Percentiles rank a stretch among this genome's conserved stretches.
Evolutionary conservation across 2,329 filamentous ascomycete species (phyloP).

Genomic region (Metarhizium rileyi): DNA sequence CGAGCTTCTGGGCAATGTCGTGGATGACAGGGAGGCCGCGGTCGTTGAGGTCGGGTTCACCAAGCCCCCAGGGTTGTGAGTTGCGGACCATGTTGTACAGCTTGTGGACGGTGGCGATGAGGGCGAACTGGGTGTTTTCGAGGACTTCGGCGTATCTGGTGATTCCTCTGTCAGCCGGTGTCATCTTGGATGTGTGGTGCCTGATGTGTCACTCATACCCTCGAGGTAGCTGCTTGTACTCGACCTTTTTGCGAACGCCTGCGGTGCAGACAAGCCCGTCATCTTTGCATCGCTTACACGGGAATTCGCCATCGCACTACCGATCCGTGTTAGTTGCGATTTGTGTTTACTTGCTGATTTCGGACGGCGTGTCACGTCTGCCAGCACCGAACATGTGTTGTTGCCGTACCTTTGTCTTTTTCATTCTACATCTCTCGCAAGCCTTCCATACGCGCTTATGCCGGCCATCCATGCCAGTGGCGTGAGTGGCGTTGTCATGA

Average conservation of each 20-base stretch:
- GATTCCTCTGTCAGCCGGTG: background rate
- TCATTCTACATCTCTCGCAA: constrained; percentile 57
- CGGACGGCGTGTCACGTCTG: too few relatives aligned
- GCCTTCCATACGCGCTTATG: constrained; percentile 60
- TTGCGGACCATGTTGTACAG: constrained; percentile 54
- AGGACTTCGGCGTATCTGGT: constrained; percentile 52
- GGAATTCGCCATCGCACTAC: constrained; percentile 55
- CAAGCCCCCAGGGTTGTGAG: constrained; percentile 48
- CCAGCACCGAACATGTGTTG: too few relatives aligned
- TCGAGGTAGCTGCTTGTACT: constrained; percentile 55
- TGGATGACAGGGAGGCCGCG: constrained; percentile 54
- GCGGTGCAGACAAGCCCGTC: constrained; percentile 55
- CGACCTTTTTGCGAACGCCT: constrained; percentile 56
- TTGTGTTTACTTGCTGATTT: too few relatives aligned
- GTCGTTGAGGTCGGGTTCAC: constrained; percentile 55
- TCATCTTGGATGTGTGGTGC: background rate
- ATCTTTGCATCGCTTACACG: constrained; percentile 57
- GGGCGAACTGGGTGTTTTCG: constrained; percentile 54
- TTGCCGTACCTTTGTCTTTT: constrained; percentile 53
- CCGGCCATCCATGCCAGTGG: constrained; percentile 38
- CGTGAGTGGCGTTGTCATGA: constrained; percentile 26
- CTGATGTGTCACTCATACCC: constrained; percentile 33
- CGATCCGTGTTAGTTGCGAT: background rate
- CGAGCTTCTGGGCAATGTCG: constrained; percentile 54
- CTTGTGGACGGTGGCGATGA: constrained; percentile 56